Base-by-base conservation (phyloP, 2,329 filamentous ascomycete species). In the Proliferodiscus dingleyae region DNA sequence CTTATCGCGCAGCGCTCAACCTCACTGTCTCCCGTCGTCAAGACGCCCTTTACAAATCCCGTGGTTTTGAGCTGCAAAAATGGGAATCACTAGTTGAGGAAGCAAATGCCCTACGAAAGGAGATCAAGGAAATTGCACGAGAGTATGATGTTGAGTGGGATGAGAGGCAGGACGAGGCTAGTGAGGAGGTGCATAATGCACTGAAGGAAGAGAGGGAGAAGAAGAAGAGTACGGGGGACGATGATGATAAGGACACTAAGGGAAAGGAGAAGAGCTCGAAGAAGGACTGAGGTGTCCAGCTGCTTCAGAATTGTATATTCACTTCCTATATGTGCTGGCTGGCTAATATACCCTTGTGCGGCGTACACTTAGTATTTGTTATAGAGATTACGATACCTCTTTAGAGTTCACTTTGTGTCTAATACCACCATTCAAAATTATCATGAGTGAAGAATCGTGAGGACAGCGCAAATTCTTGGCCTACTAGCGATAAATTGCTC, bases 141-240 rank as follows among this genome's bases (percentile, higher is more conserved):
- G 89, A 95, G 66, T 95, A 95, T 63, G 89, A 94, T 57, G 87
- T 90, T 6, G 87, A 91, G 41, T 95, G 89, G 87, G 80, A 95
- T 58, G 88, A 93, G 69, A 75, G 73, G 50, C 71, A 71, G 51
- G 87, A 94, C 54, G 79, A 91, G 41, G 81, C 80, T 10, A 78
- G 78, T n/a, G 79, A 84, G 57, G 75, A 85, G 24, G 75, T 81
- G 0, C 74, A 73, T 63, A 68, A 79, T 55, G 73, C 73, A 13
- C 62, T 83, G 24, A 76, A 78, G 50, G 68, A 74, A 49, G 77
- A 80, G 60, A 66, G 70, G 51, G 45, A 36, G 19, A 63, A 60
- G 46, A 47, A 46, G 29, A 67, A 65, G 30, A 66, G 67, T 45
- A 64, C 64, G 24, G 43, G 52, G 18, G 41, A 67, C n/a, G 59